These are phyloP conservation scores for Kazachstania taianensis DNA, from an alignment of 805 yeast species.

Conservation along the genomic window DNA sequence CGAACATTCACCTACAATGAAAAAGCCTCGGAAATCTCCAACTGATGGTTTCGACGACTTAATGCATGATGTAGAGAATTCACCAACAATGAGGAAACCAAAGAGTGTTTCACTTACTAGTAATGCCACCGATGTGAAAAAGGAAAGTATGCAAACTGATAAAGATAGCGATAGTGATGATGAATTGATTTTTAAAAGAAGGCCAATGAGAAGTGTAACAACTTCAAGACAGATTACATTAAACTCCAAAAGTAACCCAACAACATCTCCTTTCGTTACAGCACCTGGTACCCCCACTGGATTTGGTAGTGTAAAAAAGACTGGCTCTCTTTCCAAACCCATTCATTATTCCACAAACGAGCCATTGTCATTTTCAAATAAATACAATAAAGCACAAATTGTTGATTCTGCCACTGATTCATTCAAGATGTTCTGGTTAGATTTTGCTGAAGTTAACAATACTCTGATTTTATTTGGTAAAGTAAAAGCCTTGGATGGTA, in stretches of 20 bases:
- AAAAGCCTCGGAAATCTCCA: conserved; percentile 6
- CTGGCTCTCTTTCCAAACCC: conserved; percentile 6
- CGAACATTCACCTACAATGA: conserved; percentile 17
- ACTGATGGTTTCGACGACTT: conserved; percentile 8
- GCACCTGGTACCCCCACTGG: conserved; percentile 27
- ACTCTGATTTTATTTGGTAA: conserved; percentile 74
- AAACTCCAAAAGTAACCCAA: conserved; percentile 14
- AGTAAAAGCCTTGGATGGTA: conserved; percentile 47
- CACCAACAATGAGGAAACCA: conserved; percentile 13
- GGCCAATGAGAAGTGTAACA: conserved; percentile 23
- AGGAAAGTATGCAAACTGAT: conserved; percentile 19
- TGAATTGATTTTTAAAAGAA: conserved; percentile 22
- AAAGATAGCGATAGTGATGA: conserved; percentile 29
- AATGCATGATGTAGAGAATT: conserved; percentile 16
- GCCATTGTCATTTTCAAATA: conserved; percentile 11
- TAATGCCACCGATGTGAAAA: conserved; percentile 3
- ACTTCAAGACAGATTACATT: conserved; percentile 20
- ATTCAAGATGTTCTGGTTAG: conserved; percentile 82
- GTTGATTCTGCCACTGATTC: conserved; percentile 31
- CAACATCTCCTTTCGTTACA: conserved; percentile 26
- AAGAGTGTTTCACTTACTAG: not conserved
- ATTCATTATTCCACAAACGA: conserved; percentile 5
- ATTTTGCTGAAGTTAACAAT: conserved; percentile 69
- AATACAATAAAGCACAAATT: conserved; percentile 21
- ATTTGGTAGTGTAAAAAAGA: not conserved